Base-by-base conservation (phyloP, 768 basidiomycete species). In the Leccinellum rugosiceps region DNA sequence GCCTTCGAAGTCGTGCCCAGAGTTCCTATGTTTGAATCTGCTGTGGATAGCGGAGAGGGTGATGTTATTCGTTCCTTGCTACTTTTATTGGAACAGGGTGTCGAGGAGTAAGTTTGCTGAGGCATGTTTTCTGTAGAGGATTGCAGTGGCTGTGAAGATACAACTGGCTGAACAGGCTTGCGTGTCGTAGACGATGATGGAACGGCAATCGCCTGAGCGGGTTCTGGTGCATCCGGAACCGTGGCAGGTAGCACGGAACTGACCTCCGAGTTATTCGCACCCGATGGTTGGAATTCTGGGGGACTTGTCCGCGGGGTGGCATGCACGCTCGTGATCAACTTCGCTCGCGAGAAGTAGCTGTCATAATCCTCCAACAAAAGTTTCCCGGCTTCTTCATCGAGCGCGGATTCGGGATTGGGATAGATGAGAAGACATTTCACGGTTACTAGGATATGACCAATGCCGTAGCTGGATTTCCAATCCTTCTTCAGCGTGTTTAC, bases 401-500 rank as follows among this genome's bases (percentile, higher is more conserved):
- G 77, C 0, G 95, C 96, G 8, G 92, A 95, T 72, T 98, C 95
- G 31, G 96, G 93, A 69, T 97, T 97, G 30, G 95, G 95, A 68
- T 94, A 94, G 63, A 98, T 98, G 60, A 98, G 82, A 47, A 98
- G 84, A 68, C 95, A 97, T 71, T 94, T 95, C 62, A 98, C 87
- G 28, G 93, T 95, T 57, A 93, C 87, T 15, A 96, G 81, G 58
- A 96, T 96, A 70, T 95, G 92, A 14, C 79, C 84, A 30, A 98
- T 93, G 50, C 95, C 95, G 65, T 92, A 95, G 13, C 86, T 83
- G 23, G 90, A 82, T 70, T 94, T 90, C 95, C 95, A 98, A 66
- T 96, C 94, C 72, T 97, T 96, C 81, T 97, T 98, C 25, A 98
- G 77, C 7, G 94, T 98, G 76, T 95, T 96, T 14, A 98, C 94